A percentile compares a stretch with the other conserved stretches of the same genome.
These are phyloP conservation scores for Elsinoe ampelina DNA, from an alignment of 2,329 filamentous ascomycete species.

Conservation along the genomic window DNA sequence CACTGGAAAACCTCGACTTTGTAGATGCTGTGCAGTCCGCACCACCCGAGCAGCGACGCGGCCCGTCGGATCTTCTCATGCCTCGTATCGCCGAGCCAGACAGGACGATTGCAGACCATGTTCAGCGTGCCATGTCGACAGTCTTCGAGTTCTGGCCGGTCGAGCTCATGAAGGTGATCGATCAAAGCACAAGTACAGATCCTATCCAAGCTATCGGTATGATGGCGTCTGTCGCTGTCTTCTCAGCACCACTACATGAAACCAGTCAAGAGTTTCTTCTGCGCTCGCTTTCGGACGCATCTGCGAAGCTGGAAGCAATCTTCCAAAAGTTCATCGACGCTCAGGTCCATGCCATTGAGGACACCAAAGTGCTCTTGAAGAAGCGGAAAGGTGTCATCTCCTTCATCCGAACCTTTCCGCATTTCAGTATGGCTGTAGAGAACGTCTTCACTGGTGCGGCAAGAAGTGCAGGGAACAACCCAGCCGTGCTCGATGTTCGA, in stretches of 20 bases:
- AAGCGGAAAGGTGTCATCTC: conserved; percentile 94
- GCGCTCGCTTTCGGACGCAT: conserved; percentile 61
- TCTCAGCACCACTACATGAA: conserved; percentile 69
- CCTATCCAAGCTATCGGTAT: conserved; percentile 88
- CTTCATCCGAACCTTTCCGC: conserved; percentile 88
- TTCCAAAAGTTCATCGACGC: conserved; percentile 90
- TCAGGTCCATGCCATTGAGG: conserved; percentile 90
- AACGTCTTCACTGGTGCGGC: conserved; percentile 58
- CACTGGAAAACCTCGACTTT: conserved; percentile 72
- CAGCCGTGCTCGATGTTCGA: conserved; percentile 52
- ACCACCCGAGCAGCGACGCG: conserved; percentile 57
- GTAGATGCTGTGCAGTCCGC: conserved; percentile 63
- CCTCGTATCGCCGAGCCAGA: conserved; percentile 81
- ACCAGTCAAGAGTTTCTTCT: conserved; percentile 90
- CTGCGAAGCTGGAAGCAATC: conserved; percentile 60
- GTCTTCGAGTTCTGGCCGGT: conserved; percentile 74
- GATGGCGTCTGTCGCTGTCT: conserved; percentile 69
- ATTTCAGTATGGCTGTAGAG: conserved; percentile 74
- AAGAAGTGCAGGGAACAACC: conserved; percentile 38
- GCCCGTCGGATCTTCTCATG: conserved; percentile 58
- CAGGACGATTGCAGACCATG: conserved; percentile 70
- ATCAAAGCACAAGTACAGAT: conserved; percentile 74
- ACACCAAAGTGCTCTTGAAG: conserved; percentile 98
- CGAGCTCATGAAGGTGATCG: conserved; percentile 69
- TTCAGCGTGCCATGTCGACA: conserved; percentile 81